Evolutionary conservation across 2,329 filamentous ascomycete species (phyloP).

Genomic region (Aspergillus alliaceus): DNA sequence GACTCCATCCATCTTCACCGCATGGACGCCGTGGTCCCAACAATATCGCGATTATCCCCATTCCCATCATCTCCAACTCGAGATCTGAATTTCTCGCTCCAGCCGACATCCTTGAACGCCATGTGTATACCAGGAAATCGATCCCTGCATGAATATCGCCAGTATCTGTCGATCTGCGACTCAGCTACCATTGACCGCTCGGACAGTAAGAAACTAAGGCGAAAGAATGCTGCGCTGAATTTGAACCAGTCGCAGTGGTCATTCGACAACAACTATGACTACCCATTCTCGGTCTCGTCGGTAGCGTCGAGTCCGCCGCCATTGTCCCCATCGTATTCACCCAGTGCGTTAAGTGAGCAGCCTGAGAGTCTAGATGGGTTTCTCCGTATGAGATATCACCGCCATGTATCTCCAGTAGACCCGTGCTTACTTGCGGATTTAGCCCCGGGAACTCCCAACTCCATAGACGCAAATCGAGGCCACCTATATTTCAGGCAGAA

Average conservation of each 20-base stretch:
- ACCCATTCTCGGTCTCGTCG: slow-evolving; percentile 29
- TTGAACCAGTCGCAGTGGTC: slow-evolving; percentile 23
- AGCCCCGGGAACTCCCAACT: slow-evolving; percentile 12
- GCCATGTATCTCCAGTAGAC: neutral
- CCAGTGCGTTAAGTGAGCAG: slow-evolving; percentile 33
- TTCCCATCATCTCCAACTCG: slow-evolving; percentile 9
- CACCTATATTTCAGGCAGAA: slow-evolving; percentile 4
- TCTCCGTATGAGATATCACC: slow-evolving; percentile 16
- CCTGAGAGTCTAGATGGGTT: slow-evolving; percentile 24
- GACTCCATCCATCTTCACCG: slow-evolving; percentile 1
- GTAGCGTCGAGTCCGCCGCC: slow-evolving; percentile 36
- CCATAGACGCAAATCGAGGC: slow-evolving; percentile 4
- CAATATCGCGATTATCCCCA: neutral
- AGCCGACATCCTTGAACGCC: slow-evolving; percentile 7
- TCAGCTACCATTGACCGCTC: slow-evolving; percentile 24
- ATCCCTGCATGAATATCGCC: slow-evolving; percentile 39
- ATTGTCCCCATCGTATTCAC: slow-evolving; percentile 38
- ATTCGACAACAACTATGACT: slow-evolving; percentile 17
- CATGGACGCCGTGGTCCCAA: neutral
- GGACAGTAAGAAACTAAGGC: slow-evolving; percentile 30
- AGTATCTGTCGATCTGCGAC: slow-evolving; percentile 30
- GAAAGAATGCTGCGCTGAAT: slow-evolving; percentile 35
- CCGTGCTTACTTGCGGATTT: slow-evolving; percentile 1
- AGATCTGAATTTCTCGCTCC: slow-evolving; percentile 2
- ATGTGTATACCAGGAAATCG: slow-evolving; percentile 7